Conservation (phyloP, 306 rosid genomes). For the Vigna hirtella region DNA sequence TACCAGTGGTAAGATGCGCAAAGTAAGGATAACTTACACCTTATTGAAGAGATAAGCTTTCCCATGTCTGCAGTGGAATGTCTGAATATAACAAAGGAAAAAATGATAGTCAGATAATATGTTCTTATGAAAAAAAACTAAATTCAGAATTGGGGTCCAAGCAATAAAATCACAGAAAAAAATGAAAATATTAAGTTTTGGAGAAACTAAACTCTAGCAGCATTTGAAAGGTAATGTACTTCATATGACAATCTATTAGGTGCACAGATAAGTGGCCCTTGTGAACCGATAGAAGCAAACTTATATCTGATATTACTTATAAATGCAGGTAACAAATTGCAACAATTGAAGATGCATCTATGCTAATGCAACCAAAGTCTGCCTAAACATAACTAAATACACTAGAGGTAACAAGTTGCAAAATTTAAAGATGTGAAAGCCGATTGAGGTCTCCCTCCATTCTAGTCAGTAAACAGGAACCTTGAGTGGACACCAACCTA, state of each 20-base stretch:
- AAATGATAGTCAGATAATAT: constrained; percentile 49
- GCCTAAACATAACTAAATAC: constrained; percentile 3
- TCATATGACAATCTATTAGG: not conserved
- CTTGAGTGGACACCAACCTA: not conserved
- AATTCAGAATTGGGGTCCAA: constrained; percentile 18
- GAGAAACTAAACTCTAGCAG: constrained; percentile 7
- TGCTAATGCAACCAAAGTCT: constrained; percentile 25
- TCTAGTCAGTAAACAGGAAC: constrained; percentile 13
- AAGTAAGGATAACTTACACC: constrained; percentile 81
- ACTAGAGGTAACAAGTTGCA: not conserved
- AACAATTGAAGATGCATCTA: constrained; percentile 4
- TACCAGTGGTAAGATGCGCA: constrained; percentile 33
- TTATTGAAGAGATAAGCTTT: constrained; percentile 93
- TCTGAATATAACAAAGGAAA: constrained; percentile 64
- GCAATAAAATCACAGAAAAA: constrained; percentile 21
- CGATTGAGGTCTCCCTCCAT: not conserved
- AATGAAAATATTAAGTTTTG: not conserved
- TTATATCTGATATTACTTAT: not conserved
- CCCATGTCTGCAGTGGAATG: constrained; percentile 81
- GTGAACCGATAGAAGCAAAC: constrained; percentile 19
- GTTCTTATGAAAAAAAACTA: constrained; percentile 35
- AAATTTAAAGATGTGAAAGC: not conserved
- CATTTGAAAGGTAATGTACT: constrained; percentile 24
- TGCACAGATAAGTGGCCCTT: constrained; percentile 13
- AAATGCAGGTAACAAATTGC: not conserved